Percentiles rank a stretch among this genome's conserved stretches.
These are phyloP conservation scores for Dioscorea alata DNA, from an alignment of 106 monocot species.

Conservation along the genomic window DNA sequence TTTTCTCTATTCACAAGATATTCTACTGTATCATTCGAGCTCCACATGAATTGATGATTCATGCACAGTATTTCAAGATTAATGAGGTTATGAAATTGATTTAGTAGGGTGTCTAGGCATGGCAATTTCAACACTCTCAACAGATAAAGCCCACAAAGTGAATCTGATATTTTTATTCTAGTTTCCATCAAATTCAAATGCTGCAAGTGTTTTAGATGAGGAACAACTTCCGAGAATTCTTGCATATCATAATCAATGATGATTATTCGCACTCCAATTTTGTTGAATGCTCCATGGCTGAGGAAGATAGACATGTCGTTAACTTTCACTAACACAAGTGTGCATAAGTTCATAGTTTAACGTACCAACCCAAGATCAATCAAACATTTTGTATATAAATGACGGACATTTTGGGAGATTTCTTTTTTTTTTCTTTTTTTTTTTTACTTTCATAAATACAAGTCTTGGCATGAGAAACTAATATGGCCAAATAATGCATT, in stretches of 20 bases:
- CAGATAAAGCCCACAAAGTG: neutral
- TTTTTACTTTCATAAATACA: neutral
- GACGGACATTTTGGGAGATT: too few species aligned
- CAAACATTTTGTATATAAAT: neutral
- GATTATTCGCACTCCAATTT: slow-evolving; percentile 11
- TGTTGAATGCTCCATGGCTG: slow-evolving; percentile 2
- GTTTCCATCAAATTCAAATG: slow-evolving; percentile 23
- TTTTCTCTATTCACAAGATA: neutral
- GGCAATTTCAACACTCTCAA: neutral
- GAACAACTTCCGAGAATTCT: slow-evolving; percentile 9
- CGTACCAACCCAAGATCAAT: too few species aligned
- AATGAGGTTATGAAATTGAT: too few species aligned
- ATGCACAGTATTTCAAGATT: too few species aligned
- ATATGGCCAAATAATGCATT: slow-evolving; percentile 29
- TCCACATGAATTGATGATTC: too few species aligned
- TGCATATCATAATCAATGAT: neutral
- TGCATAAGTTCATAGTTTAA: slow-evolving; percentile 8
- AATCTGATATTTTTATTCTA: neutral
- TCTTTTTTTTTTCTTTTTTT: too few species aligned
- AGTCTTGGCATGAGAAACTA: slow-evolving; percentile 13
- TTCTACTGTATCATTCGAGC: too few species aligned
- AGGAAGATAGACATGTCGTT: too few species aligned
- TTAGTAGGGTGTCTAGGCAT: too few species aligned
- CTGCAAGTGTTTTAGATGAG: slow-evolving; percentile 26
- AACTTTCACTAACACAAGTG: neutral